These are phyloP conservation scores for Solanum hybrid DNA, from an alignment of 305 asterid genomes.

Conservation along the genomic window DNA sequence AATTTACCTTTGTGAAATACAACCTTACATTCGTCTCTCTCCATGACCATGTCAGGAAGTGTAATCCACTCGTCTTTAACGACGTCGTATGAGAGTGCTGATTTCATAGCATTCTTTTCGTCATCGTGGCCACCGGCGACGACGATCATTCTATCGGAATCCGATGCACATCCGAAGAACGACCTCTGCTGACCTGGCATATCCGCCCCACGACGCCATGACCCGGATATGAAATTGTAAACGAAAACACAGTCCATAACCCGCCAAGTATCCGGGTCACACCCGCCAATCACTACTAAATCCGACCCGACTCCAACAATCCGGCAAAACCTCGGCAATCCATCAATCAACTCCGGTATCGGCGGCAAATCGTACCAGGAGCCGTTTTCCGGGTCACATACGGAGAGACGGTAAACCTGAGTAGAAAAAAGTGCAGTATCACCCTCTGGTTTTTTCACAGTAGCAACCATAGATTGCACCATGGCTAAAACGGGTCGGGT, in stretches of 20 bases:
- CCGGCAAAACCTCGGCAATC: slow-evolving; percentile 18
- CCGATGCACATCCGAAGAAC: slow-evolving; percentile 16
- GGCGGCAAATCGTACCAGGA: slow-evolving; percentile 15
- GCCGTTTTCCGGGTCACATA: slow-evolving; percentile 5
- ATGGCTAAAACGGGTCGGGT: slow-evolving; percentile 4
- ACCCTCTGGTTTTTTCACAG: background rate
- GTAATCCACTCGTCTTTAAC: slow-evolving; percentile 4
- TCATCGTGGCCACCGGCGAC: slow-evolving; percentile 21
- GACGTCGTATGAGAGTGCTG: background rate
- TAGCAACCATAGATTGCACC: slow-evolving; percentile 9
- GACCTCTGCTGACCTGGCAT: slow-evolving; percentile 14
- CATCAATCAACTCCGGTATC: slow-evolving; percentile 5
- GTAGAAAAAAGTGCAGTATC: background rate
- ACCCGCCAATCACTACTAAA: slow-evolving; percentile 22
- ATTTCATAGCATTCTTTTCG: slow-evolving; percentile 2
- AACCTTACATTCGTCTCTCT: slow-evolving; percentile 13
- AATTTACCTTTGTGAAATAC: slow-evolving; percentile 7
- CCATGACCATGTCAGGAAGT: slow-evolving; percentile 9
- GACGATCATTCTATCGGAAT: background rate
- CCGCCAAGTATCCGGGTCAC: slow-evolving; percentile 13
- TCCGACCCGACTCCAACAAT: slow-evolving; percentile 3
- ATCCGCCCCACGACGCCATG: slow-evolving; percentile 18
- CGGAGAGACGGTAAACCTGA: slow-evolving; percentile 5
- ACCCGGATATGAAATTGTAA: slow-evolving; percentile 10
- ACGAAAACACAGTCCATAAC: slow-evolving; percentile 9